Evolutionary conservation across 768 basidiomycete species (phyloP), one percentile per base, ranked within the genome.

Genomic region (Collybia mongolica): DNA sequence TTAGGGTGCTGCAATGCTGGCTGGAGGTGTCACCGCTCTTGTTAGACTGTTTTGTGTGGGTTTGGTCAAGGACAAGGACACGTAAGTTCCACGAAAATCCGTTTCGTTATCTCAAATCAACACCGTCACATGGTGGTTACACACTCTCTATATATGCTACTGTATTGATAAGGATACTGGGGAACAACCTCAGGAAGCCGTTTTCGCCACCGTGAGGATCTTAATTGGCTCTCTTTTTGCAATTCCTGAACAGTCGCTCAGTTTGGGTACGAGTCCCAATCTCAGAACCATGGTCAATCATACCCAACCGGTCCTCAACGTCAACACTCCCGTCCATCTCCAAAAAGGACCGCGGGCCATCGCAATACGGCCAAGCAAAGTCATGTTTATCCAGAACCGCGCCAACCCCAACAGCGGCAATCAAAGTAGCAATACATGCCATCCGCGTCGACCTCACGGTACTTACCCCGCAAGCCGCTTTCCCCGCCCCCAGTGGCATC

Each of bases 41-140:
- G 90, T 93, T 26, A 86, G 90, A 1, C 61, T 88, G 64, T 93
- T 93, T 58, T 92, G 89, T 54, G 82, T 90, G 6, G 90, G 90
- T 3, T 72, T 93, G 4, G 81, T 94, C 35, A 81, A 82, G 54
- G n/a, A n/a, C n/a, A n/a, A n/a, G n/a, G 93, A 96, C 67, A 67
- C 72, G 73, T 75, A 53, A 61, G 75, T 68, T 18, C 17, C 43
- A 38, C 44, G 39, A 35, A 7, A 22, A 22, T 23, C 38, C 3
- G 12, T 38, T 26, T 41, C n/a, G 26, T 8, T 48, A 28, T 6
- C 7, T 23, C 29, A 14, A 23, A 11, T 53, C n/a, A 11, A 45
- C 46, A 11, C 8, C 38, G n/a, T 17, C 28, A 15, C 46, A 75
- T 74, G 32, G 74, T 71, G 22, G 76, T n/a, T n/a, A n/a, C n/a